A percentile compares a stretch with the other conserved stretches of the same genome.
Conservation (phyloP, 495 filamentous ascomycete species). For the Podospora anserina region DNA sequence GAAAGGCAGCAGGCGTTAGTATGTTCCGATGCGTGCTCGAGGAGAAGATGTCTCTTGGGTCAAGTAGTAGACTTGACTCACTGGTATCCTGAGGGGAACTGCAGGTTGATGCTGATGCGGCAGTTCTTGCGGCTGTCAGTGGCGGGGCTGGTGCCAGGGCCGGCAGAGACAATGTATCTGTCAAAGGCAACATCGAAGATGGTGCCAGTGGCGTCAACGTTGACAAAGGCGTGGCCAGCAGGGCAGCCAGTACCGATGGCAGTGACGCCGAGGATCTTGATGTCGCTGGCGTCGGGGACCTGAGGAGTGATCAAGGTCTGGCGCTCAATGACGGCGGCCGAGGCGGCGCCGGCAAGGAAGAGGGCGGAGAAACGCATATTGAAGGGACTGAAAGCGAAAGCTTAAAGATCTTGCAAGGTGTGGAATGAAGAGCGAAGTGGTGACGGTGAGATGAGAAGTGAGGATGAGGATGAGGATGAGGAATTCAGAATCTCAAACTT, state of each 20-base stretch:
- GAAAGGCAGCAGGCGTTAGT: not conserved
- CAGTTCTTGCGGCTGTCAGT: constrained; percentile 47
- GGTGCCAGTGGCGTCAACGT: constrained; percentile 34
- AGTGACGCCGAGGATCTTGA: constrained; percentile 31
- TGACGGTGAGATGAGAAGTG: not conserved
- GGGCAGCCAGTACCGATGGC: constrained; percentile 36
- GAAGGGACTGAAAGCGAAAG: constrained; percentile 11
- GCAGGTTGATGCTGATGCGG: constrained; percentile 44
- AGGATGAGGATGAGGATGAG: constrained; percentile 8
- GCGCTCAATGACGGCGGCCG: constrained; percentile 14
- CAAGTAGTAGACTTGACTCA: constrained; percentile 21
- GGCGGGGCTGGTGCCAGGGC: constrained; percentile 33
- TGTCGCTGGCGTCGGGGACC: constrained; percentile 11
- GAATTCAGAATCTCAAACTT: not conserved
- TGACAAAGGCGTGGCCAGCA: constrained; percentile 32
- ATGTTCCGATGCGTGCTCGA: not conserved
- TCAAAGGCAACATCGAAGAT: constrained; percentile 49
- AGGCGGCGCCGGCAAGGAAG: constrained; percentile 21
- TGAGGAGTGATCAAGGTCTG: constrained; percentile 7
- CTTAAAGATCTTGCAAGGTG: not conserved
- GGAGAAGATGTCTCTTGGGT: not conserved
- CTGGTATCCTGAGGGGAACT: constrained; percentile 45
- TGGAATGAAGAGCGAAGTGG: not conserved
- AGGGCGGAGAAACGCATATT: constrained; percentile 26
- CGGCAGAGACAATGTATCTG: constrained; percentile 45